phyloP scores from a whole-genome alignment of 306 rosid genomes.

The Quercus alba region DNA sequence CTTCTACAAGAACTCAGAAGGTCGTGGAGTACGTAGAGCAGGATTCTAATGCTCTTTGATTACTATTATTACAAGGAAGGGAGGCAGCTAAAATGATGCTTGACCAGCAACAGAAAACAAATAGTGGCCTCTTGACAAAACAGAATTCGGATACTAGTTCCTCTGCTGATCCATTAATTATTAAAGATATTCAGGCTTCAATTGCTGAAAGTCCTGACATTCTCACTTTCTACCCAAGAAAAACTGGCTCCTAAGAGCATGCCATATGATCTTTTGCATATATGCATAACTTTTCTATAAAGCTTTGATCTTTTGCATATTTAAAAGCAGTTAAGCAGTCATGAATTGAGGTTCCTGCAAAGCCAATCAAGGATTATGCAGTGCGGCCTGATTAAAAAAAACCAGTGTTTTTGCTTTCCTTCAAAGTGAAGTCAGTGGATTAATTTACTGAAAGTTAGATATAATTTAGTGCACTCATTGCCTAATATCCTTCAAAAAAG shows the following conservation, averaged over 20 bases:
- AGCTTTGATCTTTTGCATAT: neutral
- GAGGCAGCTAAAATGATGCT: neutral
- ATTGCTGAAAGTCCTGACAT: conserved; percentile 30
- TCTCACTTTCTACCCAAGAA: conserved; percentile 31
- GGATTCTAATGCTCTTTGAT: neutral
- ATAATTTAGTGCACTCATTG: conserved; percentile 11
- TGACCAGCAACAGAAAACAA: conserved; percentile 23
- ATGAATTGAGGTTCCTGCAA: neutral
- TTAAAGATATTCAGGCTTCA: conserved; percentile 30
- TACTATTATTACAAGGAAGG: neutral
- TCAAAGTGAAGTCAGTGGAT: too few species aligned
- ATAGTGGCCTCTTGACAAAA: conserved; percentile 9
- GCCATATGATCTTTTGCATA: neutral
- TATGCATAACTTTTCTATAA: neutral
- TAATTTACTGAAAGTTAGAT: neutral
- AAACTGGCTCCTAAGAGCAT: conserved; percentile 28
- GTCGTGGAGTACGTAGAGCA: neutral
- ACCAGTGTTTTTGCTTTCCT: neutral
- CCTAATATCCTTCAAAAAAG: neutral
- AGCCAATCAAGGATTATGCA: neutral
- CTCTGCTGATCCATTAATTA: conserved; percentile 12
- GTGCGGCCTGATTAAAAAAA: conserved; percentile 3
- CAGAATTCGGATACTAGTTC: conserved; percentile 14
- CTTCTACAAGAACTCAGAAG: neutral
- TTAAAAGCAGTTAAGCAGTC: neutral